Evolutionary conservation across 1,139 yeast species (phyloP), one percentile per base, ranked within the genome.

Genomic region (Candida sanyaensis): DNA sequence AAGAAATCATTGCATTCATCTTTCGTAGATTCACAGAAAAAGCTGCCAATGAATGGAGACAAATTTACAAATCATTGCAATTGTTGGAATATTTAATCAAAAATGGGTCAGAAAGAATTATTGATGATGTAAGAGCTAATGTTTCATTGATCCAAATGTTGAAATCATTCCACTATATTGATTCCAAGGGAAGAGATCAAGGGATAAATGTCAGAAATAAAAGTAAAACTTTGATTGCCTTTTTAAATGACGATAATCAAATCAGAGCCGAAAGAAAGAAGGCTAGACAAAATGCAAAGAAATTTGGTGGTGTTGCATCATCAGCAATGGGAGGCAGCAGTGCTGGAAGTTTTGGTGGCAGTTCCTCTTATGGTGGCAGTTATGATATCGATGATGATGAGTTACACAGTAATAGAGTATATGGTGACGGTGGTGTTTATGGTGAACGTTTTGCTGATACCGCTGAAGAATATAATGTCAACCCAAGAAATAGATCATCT

Each of bases 21-120:
- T 84, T 85, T 63, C 77, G 89, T 61, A 79, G 98, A 54, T 91
- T 92, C 69, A 90, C 97, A 7, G 98, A 92, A 65, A 95, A 95
- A 69, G 81, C 95, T 6, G 96, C 97, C 46, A 87, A 85, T 63
- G 98, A 93, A 70, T 93, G 99, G 99, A 83, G 99, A 65, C 99
- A 93, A 66, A 92, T 93, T 54, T 93, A 93, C 73, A 93, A 93
- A 71, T 84, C 97, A 7, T 76, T 93, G 57, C 98, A 92, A 65
- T 77, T 93, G 62, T 78, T 93, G 64, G 99, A 93, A 60, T 93
- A 89, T 64, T 77, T 93, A 60, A 80, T 95, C 55, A 90, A 90
- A 64, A 88, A 93, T 63, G 99, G 99, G 1, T 83, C 93, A 32
- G 99, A 95, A 66, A 77, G 97, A 54, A 90, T 95, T 54, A 95